Evolutionary conservation across 139 green algal species (phyloP), one percentile per base, ranked within the genome.

Genomic region (Picochlorum sp.): DNA sequence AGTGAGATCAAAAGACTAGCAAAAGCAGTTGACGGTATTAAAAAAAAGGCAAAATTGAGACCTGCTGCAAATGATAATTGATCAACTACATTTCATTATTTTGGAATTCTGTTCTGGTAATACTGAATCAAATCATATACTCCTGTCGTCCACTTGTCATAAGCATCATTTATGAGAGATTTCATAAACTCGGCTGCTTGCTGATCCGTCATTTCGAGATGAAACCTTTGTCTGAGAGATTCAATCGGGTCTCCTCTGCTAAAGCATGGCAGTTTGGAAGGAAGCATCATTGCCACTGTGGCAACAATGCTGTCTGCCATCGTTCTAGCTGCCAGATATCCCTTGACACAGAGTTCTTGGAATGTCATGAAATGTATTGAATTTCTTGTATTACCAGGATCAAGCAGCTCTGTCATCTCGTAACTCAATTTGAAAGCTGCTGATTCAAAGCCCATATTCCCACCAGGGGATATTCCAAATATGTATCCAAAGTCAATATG

Each of bases 401-500:
- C 94, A 82, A 99, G 92, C 26, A 99, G 79, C 79, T 98, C 88
- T 10, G 95, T 81, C 79, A 97, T 88, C 77, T 99, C 94, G 47
- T 92, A 81, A 1, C 82, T 95, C 44, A 98, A 85, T 86, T 98
- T 98, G 86, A 98, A 98, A 24, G 86, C 85, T 5, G 94, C 94
- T 23, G 75, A 83, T 87, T 98, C 92, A 68, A 98, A 98, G 47
- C 83, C 72, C 77, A 93, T 69, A 68, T 88, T 88, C 70, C 81
- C 85, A 24, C 87, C 86, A 65, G 79, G 73, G 16, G 62, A 75
- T 70, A 85, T 86, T 71, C 85, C 81, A 69, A 99, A 85, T 81
- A 99, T 97, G 79, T 97, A 99, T 41, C 94, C 94, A 78, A 97
- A 99, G 82, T 99, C 94, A 63, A 99, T 98, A 85, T 99, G 94